phyloP scores from a whole-genome alignment of 2,329 filamentous ascomycete genomes.

The Ascochyta pisi region DNA sequence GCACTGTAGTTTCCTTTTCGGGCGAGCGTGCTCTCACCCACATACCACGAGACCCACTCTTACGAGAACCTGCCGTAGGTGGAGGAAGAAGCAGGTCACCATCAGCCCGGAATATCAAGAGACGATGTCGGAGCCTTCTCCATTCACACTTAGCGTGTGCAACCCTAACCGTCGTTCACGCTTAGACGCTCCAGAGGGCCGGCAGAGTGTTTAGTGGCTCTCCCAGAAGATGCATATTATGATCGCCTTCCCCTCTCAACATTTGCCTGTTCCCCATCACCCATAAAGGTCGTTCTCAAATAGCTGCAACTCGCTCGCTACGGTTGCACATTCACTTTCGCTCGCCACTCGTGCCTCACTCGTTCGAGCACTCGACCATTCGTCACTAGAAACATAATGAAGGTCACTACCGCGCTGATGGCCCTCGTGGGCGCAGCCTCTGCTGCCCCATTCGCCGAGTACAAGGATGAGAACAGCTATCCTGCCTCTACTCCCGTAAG shows the following conservation, averaged over 20 bases:
- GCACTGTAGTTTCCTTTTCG: slow-evolving; percentile 24
- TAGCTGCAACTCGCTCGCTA: slow-evolving; percentile 49
- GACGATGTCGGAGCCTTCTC: slow-evolving; percentile 23
- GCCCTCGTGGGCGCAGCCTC: slow-evolving; percentile 42
- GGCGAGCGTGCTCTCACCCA: slow-evolving; percentile 19
- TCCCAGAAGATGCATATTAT: slow-evolving; percentile 33
- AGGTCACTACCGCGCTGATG: slow-evolving; percentile 35
- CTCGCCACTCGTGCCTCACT: slow-evolving; percentile 32
- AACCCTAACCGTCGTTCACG: slow-evolving; percentile 33
- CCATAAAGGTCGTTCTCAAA: slow-evolving; percentile 27
- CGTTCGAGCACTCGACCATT: slow-evolving; percentile 20
- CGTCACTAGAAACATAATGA: slow-evolving; percentile 37
- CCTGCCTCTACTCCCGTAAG: slow-evolving; percentile 7
- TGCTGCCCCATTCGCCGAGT: slow-evolving; percentile 26
- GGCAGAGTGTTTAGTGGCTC: slow-evolving; percentile 26
- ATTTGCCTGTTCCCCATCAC: slow-evolving; percentile 17
- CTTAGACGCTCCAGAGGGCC: slow-evolving; percentile 30
- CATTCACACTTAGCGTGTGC: slow-evolving; percentile 39
- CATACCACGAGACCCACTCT: slow-evolving; percentile 25
- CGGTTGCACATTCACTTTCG: slow-evolving; percentile 44
- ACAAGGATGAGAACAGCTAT: slow-evolving; percentile 15
- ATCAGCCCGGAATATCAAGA: slow-evolving; percentile 20
- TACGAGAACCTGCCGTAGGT: slow-evolving; percentile 24
- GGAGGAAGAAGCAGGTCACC: slow-evolving; percentile 16
- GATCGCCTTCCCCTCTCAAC: slow-evolving; percentile 25